Percentiles rank a stretch among this genome's conserved stretches.
phyloP scores from a whole-genome alignment of 108 stramenopile genomes.

The Cyclotella distinguenda region DNA sequence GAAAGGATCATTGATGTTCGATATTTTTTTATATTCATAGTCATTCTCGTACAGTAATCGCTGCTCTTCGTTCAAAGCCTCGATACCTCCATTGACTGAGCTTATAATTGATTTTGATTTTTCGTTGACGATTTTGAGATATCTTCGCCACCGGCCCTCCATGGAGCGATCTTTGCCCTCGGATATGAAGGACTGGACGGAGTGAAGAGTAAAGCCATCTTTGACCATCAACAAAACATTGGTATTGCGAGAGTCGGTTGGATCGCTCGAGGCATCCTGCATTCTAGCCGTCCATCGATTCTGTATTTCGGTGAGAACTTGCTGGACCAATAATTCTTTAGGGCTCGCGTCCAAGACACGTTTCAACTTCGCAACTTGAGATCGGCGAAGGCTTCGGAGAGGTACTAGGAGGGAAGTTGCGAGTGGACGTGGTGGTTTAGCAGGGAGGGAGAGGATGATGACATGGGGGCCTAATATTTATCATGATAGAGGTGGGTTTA shows the following conservation, averaged over 20 bases:
- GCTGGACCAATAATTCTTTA: conserved; percentile 85
- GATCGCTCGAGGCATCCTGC: conserved; percentile 8
- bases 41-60: conserved; percentile 77
- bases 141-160: conserved; percentile 59
- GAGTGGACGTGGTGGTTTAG: conserved; percentile 40
- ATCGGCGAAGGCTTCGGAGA: conserved; percentile 89
- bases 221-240: conserved; percentile 88
- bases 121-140: conserved; percentile 67
- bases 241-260: conserved; percentile 2
- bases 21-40: conserved; percentile 48
- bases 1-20: conserved; percentile 45
- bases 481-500: no score
- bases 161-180: conserved; percentile 53
- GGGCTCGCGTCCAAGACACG: conserved; percentile 90
- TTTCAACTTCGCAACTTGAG: conserved; percentile 66
- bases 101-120: conserved; percentile 55
- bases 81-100: conserved; percentile 32
- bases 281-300: conserved; percentile 38
- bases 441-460: neutral
- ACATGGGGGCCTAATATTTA: no score
- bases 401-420: conserved; percentile 70
- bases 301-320: conserved; percentile 85
- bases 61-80: conserved; percentile 63
- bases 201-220: conserved; percentile 78
- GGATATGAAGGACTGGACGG: conserved; percentile 67